Evolutionary conservation across 192 early-diverging fungal genomes (phyloP).

Genomic region (Phycomyces blakesleeanus): DNA sequence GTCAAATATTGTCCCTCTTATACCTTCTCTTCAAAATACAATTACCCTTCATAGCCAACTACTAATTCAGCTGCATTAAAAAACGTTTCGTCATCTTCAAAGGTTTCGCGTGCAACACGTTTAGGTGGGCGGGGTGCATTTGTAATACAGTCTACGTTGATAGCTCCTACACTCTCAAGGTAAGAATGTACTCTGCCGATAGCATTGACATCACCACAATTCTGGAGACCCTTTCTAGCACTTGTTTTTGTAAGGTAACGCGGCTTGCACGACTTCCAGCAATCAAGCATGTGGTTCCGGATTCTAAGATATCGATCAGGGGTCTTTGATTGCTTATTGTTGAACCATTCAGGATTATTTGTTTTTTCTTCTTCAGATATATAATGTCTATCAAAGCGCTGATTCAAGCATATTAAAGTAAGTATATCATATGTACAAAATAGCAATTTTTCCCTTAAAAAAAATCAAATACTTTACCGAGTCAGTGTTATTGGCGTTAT

Average conservation of each 20-base stretch:
- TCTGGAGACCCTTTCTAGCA: slow-evolving; percentile 67
- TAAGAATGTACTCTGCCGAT: slow-evolving; percentile 84
- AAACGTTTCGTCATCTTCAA: slow-evolving; percentile 10
- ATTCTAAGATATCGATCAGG: slow-evolving; percentile 86
- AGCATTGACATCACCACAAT: slow-evolving; percentile 92
- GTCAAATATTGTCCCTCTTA: slow-evolving; percentile 20
- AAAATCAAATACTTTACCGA: too few relatives aligned
- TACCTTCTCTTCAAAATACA: slow-evolving; percentile 10
- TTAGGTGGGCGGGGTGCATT: slow-evolving; percentile 38
- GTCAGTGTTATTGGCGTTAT: background rate
- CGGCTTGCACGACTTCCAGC: slow-evolving; percentile 66
- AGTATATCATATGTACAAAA: too few relatives aligned
- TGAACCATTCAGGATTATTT: slow-evolving; percentile 63
- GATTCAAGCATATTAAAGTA: too few relatives aligned
- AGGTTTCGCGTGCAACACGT: slow-evolving; percentile 13
- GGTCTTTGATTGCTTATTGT: slow-evolving; percentile 69
- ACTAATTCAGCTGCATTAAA: slow-evolving; percentile 25
- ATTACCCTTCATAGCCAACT: slow-evolving; percentile 34
- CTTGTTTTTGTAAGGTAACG: slow-evolving; percentile 83
- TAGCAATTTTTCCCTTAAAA: too few relatives aligned
- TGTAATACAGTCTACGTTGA: slow-evolving; percentile 68
- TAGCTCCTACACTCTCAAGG: slow-evolving; percentile 71
- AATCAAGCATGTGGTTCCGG: slow-evolving; percentile 81
- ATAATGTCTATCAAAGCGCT: slow-evolving; percentile 41
- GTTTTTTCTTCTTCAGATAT: slow-evolving; percentile 48